Conservation (phyloP, 1,284 basidiomycete species). For the Inonotus obliquus region DNA sequence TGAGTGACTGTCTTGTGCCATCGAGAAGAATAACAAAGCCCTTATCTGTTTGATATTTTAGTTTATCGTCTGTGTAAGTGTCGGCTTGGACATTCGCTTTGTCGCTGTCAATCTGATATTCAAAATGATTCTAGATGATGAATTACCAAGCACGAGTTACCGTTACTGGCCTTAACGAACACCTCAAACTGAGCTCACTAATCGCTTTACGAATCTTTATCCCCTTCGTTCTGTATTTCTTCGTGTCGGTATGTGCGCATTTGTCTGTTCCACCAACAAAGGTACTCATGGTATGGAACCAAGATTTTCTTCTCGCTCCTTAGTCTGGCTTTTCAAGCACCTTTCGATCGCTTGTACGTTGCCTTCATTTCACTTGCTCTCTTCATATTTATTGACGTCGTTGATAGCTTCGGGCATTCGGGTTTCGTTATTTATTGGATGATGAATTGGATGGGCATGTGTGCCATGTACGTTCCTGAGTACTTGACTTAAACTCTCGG, state of each 20-base stretch:
- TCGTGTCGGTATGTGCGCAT: constrained; percentile 48
- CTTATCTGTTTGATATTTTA: constrained; percentile 23
- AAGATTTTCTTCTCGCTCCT: constrained; percentile 57
- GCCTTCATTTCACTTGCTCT: neutral
- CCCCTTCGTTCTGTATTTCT: constrained; percentile 53
- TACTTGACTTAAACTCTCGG: neutral
- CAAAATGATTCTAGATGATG: constrained; percentile 18
- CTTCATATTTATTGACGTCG: too few relatives aligned
- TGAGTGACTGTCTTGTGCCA: constrained; percentile 28
- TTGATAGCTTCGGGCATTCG: constrained; percentile 42
- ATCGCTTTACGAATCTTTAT: constrained; percentile 50
- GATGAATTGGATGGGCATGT: constrained; percentile 61
- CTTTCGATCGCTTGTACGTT: constrained; percentile 44
- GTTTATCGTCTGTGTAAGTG: constrained; percentile 38
- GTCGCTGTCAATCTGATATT: neutral
- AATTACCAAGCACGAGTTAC: constrained; percentile 31
- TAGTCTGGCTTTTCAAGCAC: constrained; percentile 60
- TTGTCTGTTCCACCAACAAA: neutral
- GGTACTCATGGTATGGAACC: neutral
- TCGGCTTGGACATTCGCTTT: neutral
- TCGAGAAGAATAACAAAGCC: constrained; percentile 22
- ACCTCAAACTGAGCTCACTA: constrained; percentile 49
- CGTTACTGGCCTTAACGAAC: constrained; percentile 42
- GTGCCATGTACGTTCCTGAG: constrained; percentile 39
- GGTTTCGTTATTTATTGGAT: constrained; percentile 79